A percentile compares a stretch with the other conserved stretches of the same genome.
Conservation (phyloP, 176 grass and related monocot species). For the Olyra latifolia region DNA sequence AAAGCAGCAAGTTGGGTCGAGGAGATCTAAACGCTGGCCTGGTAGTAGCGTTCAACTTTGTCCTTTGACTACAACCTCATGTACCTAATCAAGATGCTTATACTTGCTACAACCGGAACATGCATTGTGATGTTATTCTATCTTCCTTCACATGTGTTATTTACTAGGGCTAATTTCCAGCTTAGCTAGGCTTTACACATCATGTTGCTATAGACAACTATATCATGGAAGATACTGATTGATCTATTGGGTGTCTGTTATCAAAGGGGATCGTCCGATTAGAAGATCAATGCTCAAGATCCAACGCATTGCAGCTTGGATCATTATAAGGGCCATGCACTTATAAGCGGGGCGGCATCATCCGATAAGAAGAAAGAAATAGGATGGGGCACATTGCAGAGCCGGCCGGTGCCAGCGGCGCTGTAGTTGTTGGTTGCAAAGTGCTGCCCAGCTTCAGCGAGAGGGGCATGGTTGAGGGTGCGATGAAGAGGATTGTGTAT, state of each 20-base stretch:
- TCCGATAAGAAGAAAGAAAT: neutral
- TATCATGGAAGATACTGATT: conserved; percentile 14
- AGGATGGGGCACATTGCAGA: conserved; percentile 47
- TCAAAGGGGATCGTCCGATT: conserved; percentile 6
- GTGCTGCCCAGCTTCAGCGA: conserved; percentile 47
- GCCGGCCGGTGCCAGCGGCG: neutral
- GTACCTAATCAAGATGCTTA: conserved; percentile 54
- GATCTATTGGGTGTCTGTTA: conserved; percentile 6
- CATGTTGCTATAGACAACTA: conserved; percentile 54
- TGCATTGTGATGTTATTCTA: conserved; percentile 57
- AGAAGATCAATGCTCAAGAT: conserved; percentile 31
- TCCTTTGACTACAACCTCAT: conserved; percentile 38
- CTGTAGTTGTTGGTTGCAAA: conserved; percentile 49
- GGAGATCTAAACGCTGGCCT: conserved; percentile 37
- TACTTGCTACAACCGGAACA: conserved; percentile 37
- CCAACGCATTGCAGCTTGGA: neutral
- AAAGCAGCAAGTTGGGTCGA: conserved; percentile 45
- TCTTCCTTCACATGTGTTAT: conserved; percentile 51
- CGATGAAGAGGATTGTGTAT: conserved; percentile 42
- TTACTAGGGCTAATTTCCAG: conserved; percentile 45
- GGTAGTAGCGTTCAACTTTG: conserved; percentile 35
- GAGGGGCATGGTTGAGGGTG: conserved; percentile 32
- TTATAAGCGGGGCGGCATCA: neutral
- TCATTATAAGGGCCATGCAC: neutral
- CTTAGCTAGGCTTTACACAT: conserved; percentile 26